These are phyloP conservation scores for Starmera caribaea DNA, from an alignment of 805 yeast species.

Conservation along the genomic window DNA sequence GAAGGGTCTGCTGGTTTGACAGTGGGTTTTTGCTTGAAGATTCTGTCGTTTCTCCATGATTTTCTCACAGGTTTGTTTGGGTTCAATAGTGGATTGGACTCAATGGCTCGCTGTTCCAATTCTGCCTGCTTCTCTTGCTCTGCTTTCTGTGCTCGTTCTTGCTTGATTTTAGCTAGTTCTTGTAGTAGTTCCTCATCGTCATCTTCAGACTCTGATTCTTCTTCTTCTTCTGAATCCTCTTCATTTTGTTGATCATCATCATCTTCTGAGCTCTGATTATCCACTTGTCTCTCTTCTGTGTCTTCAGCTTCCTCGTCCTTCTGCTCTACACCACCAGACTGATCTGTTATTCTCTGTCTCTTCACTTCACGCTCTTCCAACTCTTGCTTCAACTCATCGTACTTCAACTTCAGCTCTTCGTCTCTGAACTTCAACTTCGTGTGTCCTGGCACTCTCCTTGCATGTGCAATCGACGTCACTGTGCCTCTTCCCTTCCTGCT, in stretches of 20 bases:
- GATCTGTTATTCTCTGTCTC: conserved; percentile 3
- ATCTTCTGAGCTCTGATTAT: conserved; percentile 15
- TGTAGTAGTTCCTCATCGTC: conserved; percentile 34
- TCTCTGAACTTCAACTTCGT: conserved; percentile 39
- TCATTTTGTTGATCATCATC: conserved; percentile 30
- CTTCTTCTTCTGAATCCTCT: conserved; percentile 28
- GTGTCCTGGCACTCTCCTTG: conserved; percentile 47
- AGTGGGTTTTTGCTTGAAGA: conserved; percentile 14
- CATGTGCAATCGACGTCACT: conserved; percentile 39
- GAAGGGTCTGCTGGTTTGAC: not conserved
- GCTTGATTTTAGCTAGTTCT: conserved; percentile 30
- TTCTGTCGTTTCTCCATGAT: conserved; percentile 27
- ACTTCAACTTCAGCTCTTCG: conserved; percentile 6
- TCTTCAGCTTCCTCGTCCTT: conserved; percentile 3
- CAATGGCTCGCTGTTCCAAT: conserved; percentile 13
- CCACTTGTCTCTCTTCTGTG: conserved; percentile 13
- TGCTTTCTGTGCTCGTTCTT: conserved; percentile 22
- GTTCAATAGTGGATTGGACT: conserved; percentile 18
- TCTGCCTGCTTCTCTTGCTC: conserved; percentile 18
- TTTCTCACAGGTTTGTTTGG: conserved; percentile 8
- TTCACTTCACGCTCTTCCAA: conserved; percentile 10
- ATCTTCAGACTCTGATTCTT: conserved; percentile 28
- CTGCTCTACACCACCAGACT: not conserved
- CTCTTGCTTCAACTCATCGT: conserved; percentile 13
- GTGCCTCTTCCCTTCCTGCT: conserved; percentile 44